These are phyloP conservation scores for Cyamopsis tetragonoloba DNA, from an alignment of 306 rosid species.

Conservation along the genomic window DNA sequence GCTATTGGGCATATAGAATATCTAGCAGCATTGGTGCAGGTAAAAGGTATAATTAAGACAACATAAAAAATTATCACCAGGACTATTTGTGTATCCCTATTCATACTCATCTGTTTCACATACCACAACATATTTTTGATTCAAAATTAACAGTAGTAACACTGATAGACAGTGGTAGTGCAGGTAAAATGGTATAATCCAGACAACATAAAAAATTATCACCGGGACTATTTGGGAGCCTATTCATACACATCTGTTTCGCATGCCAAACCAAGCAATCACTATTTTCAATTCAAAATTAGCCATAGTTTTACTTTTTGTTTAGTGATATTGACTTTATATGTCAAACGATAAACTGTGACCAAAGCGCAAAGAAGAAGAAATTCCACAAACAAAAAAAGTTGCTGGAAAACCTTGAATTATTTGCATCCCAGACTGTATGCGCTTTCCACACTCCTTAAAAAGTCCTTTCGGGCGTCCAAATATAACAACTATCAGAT, in stretches of 20 bases:
- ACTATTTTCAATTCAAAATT: constrained; percentile 29
- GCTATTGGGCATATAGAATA: constrained; percentile 5
- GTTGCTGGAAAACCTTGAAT: constrained; percentile 58
- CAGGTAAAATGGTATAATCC: not conserved
- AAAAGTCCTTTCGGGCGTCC: constrained; percentile 96
- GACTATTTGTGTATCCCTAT: constrained; percentile 9
- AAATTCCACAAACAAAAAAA: not conserved
- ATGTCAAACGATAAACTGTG: constrained; percentile 9
- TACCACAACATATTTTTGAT: constrained; percentile 22
- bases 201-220: constrained; percentile 4
- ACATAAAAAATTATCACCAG: not conserved
- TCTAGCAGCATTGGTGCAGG: not conserved
- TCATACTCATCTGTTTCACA: constrained; percentile 12
- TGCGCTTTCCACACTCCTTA: constrained; percentile 87
- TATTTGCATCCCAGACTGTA: constrained; percentile 73
- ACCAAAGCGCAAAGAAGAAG: constrained; percentile 19
- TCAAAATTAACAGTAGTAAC: constrained; percentile 19
- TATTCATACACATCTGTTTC: constrained; percentile 14
- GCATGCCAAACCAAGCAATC: constrained; percentile 5
- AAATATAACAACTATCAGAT: constrained; percentile 73
- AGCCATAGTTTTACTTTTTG: not conserved
- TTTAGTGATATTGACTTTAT: constrained; percentile 11
- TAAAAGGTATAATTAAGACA: constrained; percentile 1
- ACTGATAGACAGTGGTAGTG: too few species aligned
- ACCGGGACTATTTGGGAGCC: not conserved